Evolutionary conservation across 2,329 filamentous ascomycete species (phyloP).

Genomic region (Blumeria graminis): DNA sequence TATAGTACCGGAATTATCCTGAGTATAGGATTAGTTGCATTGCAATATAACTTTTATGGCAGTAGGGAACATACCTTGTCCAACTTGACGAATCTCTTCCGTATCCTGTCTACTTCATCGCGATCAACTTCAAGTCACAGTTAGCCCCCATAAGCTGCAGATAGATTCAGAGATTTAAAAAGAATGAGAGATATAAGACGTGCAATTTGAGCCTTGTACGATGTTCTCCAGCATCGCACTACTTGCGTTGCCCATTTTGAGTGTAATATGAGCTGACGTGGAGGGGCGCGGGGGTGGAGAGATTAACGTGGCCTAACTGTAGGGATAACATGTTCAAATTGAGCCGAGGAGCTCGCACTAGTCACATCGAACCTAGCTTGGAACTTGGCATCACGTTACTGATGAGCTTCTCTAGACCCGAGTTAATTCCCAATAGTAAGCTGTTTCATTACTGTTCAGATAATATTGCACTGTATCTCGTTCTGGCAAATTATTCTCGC

Average conservation of each 20-base stretch:
- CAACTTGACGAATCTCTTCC: conserved; percentile 97
- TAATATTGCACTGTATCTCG: too few species aligned
- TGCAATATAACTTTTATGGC: not conserved
- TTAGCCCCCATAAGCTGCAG: not conserved
- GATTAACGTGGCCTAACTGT: too few species aligned
- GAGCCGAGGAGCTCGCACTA: not conserved
- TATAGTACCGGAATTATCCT: conserved; percentile 97
- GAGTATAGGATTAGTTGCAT: conserved; percentile 3
- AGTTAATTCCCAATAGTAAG: too few species aligned
- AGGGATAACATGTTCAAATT: too few species aligned
- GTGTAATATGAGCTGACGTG: conserved; percentile 2
- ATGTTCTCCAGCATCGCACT: conserved; percentile 77
- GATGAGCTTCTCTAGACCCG: too few species aligned
- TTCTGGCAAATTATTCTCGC: too few species aligned
- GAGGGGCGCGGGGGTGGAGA: not conserved
- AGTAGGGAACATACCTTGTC: conserved; percentile 47
- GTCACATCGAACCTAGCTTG: not conserved
- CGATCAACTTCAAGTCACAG: conserved; percentile 46
- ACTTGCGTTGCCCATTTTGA: conserved; percentile 41
- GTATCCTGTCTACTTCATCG: conserved; percentile 84
- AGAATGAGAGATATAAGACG: conserved; percentile 5
- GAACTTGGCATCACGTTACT: too few species aligned
- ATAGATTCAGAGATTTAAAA: not conserved
- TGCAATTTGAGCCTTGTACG: conserved; percentile 92
- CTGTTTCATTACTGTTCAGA: too few species aligned